Evolutionary conservation across 352 stramenopile species (phyloP), one percentile per base, ranked within the genome.

Genomic region (Stramenopiles sp.): DNA sequence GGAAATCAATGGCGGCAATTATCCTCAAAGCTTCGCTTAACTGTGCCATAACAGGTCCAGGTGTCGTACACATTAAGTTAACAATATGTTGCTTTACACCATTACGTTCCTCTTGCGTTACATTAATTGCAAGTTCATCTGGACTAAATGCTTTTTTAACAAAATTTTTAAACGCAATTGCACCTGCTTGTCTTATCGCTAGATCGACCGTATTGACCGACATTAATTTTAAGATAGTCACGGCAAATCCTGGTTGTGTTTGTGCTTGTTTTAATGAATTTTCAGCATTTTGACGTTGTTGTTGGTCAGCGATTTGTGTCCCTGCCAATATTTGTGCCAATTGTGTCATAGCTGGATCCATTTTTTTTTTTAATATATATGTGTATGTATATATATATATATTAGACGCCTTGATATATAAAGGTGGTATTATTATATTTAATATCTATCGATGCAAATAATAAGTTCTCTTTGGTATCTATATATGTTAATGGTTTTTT

Each of bases 1-100:
- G 96, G 83, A 98, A 99, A 81, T 99, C 97, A 80, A 94, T 90
- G 79, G 94, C 88, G 79, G 93, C 91, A 83, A 99, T 98, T 73
- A 98, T 94, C 31, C 91, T 90, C 78, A 99, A 93, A 69, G 93
- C 89, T 83, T 98, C 96, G 33, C 92, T 94, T 79, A 98, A 91
- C 84, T 99, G 95, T 73, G 91, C 88, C 86, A 97, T 92, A 80
- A 98, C 88, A 78, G 82, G 85, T 80, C 93, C 86, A 74, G 95
- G 94, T 83, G 95, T 93, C 33, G 89, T 92, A 81, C 92, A 98
- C 94, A 99, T 99, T 79, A 99, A 90, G 53, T 97, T 90, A 31
- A 99, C 94, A n/a, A 99, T 86, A 84, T 99, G 90, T 78, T 89
- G 88, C 87, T 99, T 99, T 80, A 74, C 73, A 32, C 79, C 13